Evolutionary conservation across 768 basidiomycete species (phyloP).

Genomic region (Postia placenta): DNA sequence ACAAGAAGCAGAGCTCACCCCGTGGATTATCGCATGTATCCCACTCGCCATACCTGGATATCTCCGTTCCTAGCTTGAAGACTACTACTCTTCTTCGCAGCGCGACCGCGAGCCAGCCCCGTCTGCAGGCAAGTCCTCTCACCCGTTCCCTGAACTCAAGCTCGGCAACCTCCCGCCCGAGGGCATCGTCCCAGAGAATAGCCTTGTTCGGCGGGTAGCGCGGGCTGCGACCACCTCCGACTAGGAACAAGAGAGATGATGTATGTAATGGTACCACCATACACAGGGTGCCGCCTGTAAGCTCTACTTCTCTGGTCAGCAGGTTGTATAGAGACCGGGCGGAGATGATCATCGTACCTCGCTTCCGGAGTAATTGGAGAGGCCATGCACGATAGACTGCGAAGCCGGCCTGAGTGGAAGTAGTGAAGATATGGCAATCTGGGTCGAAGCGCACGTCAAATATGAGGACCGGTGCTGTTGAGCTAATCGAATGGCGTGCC

Average conservation of each 20-base stretch:
- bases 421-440: slow-evolving; percentile 77
- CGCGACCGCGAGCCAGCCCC: slow-evolving; percentile 82
- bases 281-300: slow-evolving; percentile 74
- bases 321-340: neutral
- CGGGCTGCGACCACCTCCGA: slow-evolving; percentile 85
- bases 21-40: slow-evolving; percentile 84
- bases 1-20: slow-evolving; percentile 40
- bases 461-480: slow-evolving; percentile 69
- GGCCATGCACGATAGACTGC: slow-evolving; percentile 77
- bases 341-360: slow-evolving; percentile 42
- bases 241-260: slow-evolving; percentile 77
- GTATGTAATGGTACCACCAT: slow-evolving; percentile 73
- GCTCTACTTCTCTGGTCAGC: slow-evolving; percentile 41
- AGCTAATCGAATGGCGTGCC: slow-evolving; percentile 76
- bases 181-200: slow-evolving; percentile 80
- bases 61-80: slow-evolving; percentile 60
- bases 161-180: slow-evolving; percentile 76
- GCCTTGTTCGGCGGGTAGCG: slow-evolving; percentile 91
- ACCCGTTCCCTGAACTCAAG: slow-evolving; percentile 86
- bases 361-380: slow-evolving; percentile 71
- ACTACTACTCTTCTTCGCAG: slow-evolving; percentile 73
- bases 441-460: slow-evolving; percentile 75
- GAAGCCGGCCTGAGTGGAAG: slow-evolving; percentile 74
- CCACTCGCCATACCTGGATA: slow-evolving; percentile 68
- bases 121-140: slow-evolving; percentile 69